Base-by-base conservation (phyloP, 176 grass and related monocot species). In the Cenchrus fungigraminus region DNA sequence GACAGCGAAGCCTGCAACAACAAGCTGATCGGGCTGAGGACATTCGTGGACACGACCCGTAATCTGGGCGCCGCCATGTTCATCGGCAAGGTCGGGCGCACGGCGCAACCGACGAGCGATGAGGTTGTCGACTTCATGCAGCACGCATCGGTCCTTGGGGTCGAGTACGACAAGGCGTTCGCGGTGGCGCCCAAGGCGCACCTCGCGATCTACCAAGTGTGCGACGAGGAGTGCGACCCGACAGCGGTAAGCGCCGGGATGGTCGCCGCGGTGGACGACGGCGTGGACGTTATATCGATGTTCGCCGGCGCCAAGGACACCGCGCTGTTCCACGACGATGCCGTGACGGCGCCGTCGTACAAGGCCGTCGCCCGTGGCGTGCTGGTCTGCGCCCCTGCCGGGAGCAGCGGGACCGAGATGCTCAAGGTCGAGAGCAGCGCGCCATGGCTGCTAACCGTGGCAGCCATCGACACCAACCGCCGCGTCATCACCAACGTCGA, bases 361-460 rank as follows among this genome's bases (percentile, higher is more conserved):
- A 68, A 17, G 43, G 87, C 84, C 28, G 64, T 87, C 10, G 17
- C 54, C 3, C 86, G 65, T 68, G 87, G 87, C 19, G 80, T 92
- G 66, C 16, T 84, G 28, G 79, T 89, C 4, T 83, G 78, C 55
- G 53, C 72, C 20, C 52, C 86, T 0, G 86, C 47, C 13, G 91
- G 91, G 17, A 89, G 89, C 73, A 25, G 42, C 28, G 80, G 87
- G 13, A 70, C 87, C 0, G 15, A n/a, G n/a, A 14, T 47, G 53
- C 22, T 40, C 32, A 73, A 40, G 31, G 16, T 87, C 22, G 60
- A 78, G 12, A 87, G 89, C 64, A 11, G 32, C 29, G 87, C 80
- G 1, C 91, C 84, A 3, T 92, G 91, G 91, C 55, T 93, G 25
- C 80, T 87, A 42, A 82, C 87, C 19, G 91, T 93, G 47, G 88